Evolutionary conservation across 2,329 filamentous ascomycete genomes (phyloP).

Genomic region (Diaporthe amygdali): DNA sequence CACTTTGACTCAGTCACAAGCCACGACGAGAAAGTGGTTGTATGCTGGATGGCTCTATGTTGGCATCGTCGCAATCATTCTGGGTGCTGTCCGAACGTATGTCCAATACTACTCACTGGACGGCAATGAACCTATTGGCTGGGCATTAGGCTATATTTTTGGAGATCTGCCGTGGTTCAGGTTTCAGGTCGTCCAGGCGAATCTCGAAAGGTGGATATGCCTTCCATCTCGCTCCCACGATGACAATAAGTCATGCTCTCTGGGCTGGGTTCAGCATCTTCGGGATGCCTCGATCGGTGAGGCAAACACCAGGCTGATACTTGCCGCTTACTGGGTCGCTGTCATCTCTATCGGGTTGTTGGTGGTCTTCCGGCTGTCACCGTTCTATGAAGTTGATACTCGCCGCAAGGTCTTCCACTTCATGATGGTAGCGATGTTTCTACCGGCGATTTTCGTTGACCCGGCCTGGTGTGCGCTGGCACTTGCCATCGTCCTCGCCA

Average conservation of each 20-base stretch:
- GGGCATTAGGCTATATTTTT: slow-evolving; percentile 89
- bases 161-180: slow-evolving; percentile 78
- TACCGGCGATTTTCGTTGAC: slow-evolving; percentile 86
- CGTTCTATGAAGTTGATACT: slow-evolving; percentile 89
- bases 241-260: slow-evolving; percentile 45
- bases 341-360: slow-evolving; percentile 75
- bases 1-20: slow-evolving; percentile 80
- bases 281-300: slow-evolving; percentile 70
- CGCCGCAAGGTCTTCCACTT: slow-evolving; percentile 97
- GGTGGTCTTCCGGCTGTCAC: slow-evolving; percentile 75
- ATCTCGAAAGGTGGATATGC: slow-evolving; percentile 77
- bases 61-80: slow-evolving; percentile 67
- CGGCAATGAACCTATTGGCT: slow-evolving; percentile 83
- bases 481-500: slow-evolving; percentile 76
- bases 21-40: slow-evolving; percentile 76
- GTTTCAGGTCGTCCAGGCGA: slow-evolving; percentile 70
- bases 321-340: slow-evolving; percentile 74
- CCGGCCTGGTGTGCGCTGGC: slow-evolving; percentile 83
- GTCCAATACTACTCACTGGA: slow-evolving; percentile 71
- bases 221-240: slow-evolving; percentile 57
- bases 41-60: slow-evolving; percentile 83
- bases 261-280: slow-evolving; percentile 69
- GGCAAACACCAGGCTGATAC: slow-evolving; percentile 80
- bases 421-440: slow-evolving; percentile 96
- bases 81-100: slow-evolving; percentile 74